A percentile compares a stretch with the other conserved stretches of the same genome.
phyloP scores from a whole-genome alignment of 257 asterid genomes.

The Solanum chilense region DNA sequence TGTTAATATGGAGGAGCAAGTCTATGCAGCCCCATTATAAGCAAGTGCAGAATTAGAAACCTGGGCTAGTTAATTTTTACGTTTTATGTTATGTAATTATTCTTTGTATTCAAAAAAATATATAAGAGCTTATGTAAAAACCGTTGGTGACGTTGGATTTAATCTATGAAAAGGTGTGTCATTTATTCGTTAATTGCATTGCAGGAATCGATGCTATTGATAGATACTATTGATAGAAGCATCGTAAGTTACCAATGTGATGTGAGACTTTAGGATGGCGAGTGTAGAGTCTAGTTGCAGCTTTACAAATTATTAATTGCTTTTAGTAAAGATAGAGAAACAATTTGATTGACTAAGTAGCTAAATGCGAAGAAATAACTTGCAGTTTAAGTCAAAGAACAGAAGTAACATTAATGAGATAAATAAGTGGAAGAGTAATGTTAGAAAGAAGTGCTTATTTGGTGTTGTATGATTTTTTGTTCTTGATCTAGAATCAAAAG shows the following conservation, averaged over 20 bases:
- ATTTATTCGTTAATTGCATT: too few relatives aligned
- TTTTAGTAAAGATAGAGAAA: background rate
- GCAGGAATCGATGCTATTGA: background rate
- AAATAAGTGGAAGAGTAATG: background rate
- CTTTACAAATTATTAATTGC: background rate
- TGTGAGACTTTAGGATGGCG: background rate
- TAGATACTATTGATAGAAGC: background rate
- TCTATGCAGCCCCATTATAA: background rate
- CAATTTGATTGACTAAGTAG: background rate
- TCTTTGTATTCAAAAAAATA: background rate
- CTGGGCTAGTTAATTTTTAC: background rate
- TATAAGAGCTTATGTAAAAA: background rate
- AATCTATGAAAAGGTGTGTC: background rate
- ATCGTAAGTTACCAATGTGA: background rate
- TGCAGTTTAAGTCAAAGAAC: background rate
- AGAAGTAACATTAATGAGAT: background rate
- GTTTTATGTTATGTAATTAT: background rate
- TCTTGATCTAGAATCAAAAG: background rate
- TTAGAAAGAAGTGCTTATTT: background rate
- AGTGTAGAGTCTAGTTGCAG: background rate
- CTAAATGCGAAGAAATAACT: background rate
- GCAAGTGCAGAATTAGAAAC: background rate
- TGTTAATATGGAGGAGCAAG: background rate
- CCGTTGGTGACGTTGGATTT: background rate
- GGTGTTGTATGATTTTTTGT: background rate